Percentiles rank a stretch among this genome's conserved stretches.
These are phyloP conservation scores for Dendrostoma leiphaemia DNA, from an alignment of 2,329 filamentous ascomycete genomes.

Conservation along the genomic window DNA sequence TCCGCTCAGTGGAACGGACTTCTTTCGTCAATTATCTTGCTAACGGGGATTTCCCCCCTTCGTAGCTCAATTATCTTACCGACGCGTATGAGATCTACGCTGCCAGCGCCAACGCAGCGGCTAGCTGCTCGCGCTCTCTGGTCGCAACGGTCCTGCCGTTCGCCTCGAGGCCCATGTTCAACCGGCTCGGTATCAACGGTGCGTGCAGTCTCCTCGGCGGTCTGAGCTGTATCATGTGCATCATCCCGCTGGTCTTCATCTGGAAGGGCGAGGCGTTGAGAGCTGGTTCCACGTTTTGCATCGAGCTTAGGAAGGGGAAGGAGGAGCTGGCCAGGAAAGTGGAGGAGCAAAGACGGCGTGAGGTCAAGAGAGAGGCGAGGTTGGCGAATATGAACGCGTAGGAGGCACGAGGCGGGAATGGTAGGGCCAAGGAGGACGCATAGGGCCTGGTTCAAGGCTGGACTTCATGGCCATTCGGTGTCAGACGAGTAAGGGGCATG, in stretches of 20 bases:
- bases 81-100: constrained; percentile 68
- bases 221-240: constrained; percentile 47
- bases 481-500: too few relatives aligned
- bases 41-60: neutral
- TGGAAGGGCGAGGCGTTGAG: constrained; percentile 56
- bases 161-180: constrained; percentile 50
- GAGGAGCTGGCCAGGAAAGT: constrained; percentile 41
- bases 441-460: too few relatives aligned
- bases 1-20: neutral
- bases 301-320: constrained; percentile 53
- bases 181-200: constrained; percentile 43
- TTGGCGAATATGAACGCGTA: neutral
- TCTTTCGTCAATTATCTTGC: neutral
- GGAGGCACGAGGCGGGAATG: neutral
- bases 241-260: constrained; percentile 51
- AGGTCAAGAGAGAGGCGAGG: neutral
- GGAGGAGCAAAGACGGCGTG: constrained; percentile 31
- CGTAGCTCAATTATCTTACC: constrained; percentile 53
- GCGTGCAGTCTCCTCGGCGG: constrained; percentile 53
- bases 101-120: constrained; percentile 52
- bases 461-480: too few relatives aligned
- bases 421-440: neutral
- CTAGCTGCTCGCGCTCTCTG: constrained; percentile 46
- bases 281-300: constrained; percentile 59
- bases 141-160: constrained; percentile 57